A percentile compares a stretch with the other conserved stretches of the same genome.
Evolutionary conservation across 2,329 filamentous ascomycete species (phyloP).

Genomic region (Hymenoscyphus scutula): DNA sequence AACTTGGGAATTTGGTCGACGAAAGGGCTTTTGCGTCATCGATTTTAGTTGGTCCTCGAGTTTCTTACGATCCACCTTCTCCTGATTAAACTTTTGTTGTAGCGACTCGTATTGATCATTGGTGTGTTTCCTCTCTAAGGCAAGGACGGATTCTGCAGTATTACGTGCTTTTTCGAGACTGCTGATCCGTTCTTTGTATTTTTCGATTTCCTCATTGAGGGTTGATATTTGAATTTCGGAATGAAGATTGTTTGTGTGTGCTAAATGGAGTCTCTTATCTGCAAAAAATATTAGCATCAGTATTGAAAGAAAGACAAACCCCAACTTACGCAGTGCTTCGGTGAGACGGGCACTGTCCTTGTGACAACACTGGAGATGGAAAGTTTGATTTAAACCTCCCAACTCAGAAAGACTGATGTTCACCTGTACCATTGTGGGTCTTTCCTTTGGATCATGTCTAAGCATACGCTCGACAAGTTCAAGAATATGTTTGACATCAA

Average conservation of each 20-base stretch:
- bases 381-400: slow-evolving; percentile 48
- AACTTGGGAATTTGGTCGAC: background rate
- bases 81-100: slow-evolving; percentile 25
- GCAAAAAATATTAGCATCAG: background rate
- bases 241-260: background rate
- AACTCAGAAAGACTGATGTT: slow-evolving; percentile 46
- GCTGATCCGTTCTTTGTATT: slow-evolving; percentile 21
- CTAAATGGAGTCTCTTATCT: slow-evolving; percentile 1
- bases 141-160: slow-evolving; percentile 24
- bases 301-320: background rate
- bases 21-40: slow-evolving; percentile 15
- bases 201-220: slow-evolving; percentile 19
- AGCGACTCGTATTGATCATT: slow-evolving; percentile 24
- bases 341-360: slow-evolving; percentile 39
- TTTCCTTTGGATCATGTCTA: slow-evolving; percentile 46
- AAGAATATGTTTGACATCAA: slow-evolving; percentile 40
- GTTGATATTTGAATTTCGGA: slow-evolving; percentile 7
- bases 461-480: slow-evolving; percentile 52
- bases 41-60: slow-evolving; percentile 20
- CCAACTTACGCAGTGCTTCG: slow-evolving; percentile 37
- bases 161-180: slow-evolving; percentile 21
- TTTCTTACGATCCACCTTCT: slow-evolving; percentile 19
- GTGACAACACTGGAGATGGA: slow-evolving; percentile 46
- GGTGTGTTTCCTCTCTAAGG: slow-evolving; percentile 25
- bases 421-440: slow-evolving; percentile 50